Evolutionary conservation across 257 asterid species (phyloP), one percentile per base, ranked within the genome.

Genomic region (Leptodermis oblonga): DNA sequence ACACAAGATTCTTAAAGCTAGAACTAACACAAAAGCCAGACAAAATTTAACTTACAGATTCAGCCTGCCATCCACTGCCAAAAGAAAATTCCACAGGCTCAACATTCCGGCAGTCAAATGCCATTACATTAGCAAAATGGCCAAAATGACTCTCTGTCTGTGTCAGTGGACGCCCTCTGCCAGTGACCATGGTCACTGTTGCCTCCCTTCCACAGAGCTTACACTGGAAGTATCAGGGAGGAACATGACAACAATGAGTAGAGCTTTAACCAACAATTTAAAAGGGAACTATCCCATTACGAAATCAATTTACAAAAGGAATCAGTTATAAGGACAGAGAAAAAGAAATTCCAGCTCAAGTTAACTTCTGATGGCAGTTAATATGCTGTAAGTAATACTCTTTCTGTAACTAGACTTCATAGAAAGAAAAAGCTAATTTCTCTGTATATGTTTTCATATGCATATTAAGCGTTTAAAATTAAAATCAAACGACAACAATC

Each of bases 121-220:
- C 67, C 79, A 78, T 74, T 52, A 74, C n/a, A 0, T 76, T 74
- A 55, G 78, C 37, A 83, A 39, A 85, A 6, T 70, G 71, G 55
- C 86, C 92, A 62, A 70, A 46, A 76, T 89, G 79, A 69, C 95
- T 90, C 37, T 71, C 85, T 30, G 7, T 74, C 73, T 84, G 88
- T 43, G 95, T 82, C 69, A 94, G 84, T 42, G 97, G 95, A 33
- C 69, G 83, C 69, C 99, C 98, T 45, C 73, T 84, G 66, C 98
- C 96, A 25, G 86, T 55, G 65, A 86, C 76, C 99, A 91, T 91
- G 56, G 82, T 67, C 64, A 94, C 73, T 65, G 84, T 94, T 55
- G 97, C 99, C 17, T 92, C 96, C 85, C 96, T 86, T 22, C 82
- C 58, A 73, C 99, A 94, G 78, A 94, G 89, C 86, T 94, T 91